phyloP scores from a whole-genome alignment of 257 asterid genomes.

The Salvia hispanica region DNA sequence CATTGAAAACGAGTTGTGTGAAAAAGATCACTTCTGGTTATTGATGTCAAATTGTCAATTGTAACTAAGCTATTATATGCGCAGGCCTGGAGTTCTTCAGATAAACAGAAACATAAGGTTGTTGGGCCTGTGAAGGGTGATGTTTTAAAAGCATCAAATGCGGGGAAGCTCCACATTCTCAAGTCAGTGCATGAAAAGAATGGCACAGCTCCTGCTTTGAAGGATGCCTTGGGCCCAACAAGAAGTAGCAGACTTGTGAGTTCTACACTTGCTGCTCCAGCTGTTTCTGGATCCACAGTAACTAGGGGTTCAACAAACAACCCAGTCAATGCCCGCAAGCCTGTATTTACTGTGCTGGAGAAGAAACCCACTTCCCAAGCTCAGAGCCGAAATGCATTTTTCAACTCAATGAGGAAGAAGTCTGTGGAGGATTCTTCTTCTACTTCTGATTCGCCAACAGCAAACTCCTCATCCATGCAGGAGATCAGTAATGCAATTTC shows the following conservation, averaged over 20 bases:
- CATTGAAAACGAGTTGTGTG: not conserved
- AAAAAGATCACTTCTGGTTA: not conserved
- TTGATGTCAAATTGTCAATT: not conserved
- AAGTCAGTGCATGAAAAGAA: slow-evolving; percentile 67
- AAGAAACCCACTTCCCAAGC: slow-evolving; percentile 72
- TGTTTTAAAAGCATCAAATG: slow-evolving; percentile 47
- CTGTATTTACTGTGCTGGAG: slow-evolving; percentile 50
- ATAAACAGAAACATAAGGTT: slow-evolving; percentile 60
- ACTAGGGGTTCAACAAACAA: slow-evolving; percentile 41
- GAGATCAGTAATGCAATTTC: slow-evolving; percentile 35
- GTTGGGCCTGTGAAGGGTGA: slow-evolving; percentile 58
- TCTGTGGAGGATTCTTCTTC: slow-evolving; percentile 44
- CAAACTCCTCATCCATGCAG: slow-evolving; percentile 32
- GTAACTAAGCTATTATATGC: slow-evolving; percentile 23
- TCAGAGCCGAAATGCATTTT: slow-evolving; percentile 81
- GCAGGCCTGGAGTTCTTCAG: slow-evolving; percentile 58
- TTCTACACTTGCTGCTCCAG: slow-evolving; percentile 38
- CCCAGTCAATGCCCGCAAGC: slow-evolving; percentile 49
- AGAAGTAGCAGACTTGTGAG: slow-evolving; percentile 38
- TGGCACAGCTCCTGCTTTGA: slow-evolving; percentile 43
- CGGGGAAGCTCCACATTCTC: slow-evolving; percentile 71
- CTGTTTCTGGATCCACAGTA: slow-evolving; percentile 44
- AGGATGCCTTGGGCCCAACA: slow-evolving; percentile 52
- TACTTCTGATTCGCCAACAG: slow-evolving; percentile 27
- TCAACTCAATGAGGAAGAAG: slow-evolving; percentile 76